Percentiles rank a stretch among this genome's conserved stretches.
Evolutionary conservation across 2,329 filamentous ascomycete species (phyloP).

Genomic region (Pseudocercospora cruenta): DNA sequence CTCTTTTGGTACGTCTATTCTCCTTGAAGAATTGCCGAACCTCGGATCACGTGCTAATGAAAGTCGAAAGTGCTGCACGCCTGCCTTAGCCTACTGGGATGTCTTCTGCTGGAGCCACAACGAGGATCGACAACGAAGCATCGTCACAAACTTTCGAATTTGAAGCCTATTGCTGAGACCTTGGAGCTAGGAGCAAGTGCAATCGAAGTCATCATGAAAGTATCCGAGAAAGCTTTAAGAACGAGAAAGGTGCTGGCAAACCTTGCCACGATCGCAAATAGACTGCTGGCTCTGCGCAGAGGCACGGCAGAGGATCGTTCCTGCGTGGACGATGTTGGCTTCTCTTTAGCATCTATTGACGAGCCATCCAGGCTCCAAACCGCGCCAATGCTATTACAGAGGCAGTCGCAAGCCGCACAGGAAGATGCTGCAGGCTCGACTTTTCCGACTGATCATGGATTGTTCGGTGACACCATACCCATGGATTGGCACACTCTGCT

Average conservation of each 20-base stretch:
- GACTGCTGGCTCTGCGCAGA: neutral
- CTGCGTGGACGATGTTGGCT: too few relatives aligned
- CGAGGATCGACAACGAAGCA: too few relatives aligned
- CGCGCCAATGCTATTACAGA: too few relatives aligned
- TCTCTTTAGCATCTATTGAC: too few relatives aligned
- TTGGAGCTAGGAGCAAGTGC: neutral
- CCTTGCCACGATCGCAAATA: neutral
- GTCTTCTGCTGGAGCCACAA: neutral
- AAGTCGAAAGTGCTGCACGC: neutral
- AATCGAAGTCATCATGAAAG: neutral
- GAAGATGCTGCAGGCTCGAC: too few relatives aligned
- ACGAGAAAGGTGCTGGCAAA: neutral
- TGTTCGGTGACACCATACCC: too few relatives aligned
- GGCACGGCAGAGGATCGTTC: too few relatives aligned
- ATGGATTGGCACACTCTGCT: too few relatives aligned
- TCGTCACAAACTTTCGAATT: neutral
- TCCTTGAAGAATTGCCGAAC: neutral
- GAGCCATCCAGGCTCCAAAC: too few relatives aligned
- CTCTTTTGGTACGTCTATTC: neutral
- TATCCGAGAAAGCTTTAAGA: neutral
- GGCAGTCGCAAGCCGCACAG: too few relatives aligned
- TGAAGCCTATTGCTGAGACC: neutral
- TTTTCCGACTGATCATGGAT: too few relatives aligned
- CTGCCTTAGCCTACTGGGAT: neutral
- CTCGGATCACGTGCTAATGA: neutral